These are phyloP conservation scores for Monilinia laxa DNA, from an alignment of 2,329 filamentous ascomycete genomes.

Conservation along the genomic window DNA sequence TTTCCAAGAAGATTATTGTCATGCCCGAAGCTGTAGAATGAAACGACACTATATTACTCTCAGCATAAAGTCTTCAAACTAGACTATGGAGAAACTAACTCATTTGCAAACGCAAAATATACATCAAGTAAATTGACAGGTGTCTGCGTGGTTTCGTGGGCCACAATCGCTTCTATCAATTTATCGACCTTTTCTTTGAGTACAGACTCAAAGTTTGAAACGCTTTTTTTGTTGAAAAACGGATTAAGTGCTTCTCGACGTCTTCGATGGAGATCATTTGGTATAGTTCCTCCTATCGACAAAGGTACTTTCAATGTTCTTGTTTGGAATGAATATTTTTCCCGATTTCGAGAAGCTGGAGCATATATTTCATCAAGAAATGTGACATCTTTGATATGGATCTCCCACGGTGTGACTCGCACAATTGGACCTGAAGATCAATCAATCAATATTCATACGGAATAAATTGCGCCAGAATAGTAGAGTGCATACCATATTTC, in stretches of 20 bases:
- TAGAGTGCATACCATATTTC: constrained; percentile 38
- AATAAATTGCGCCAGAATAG: not conserved
- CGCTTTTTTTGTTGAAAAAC: not conserved
- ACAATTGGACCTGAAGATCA: constrained; percentile 35
- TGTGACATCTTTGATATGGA: constrained; percentile 3
- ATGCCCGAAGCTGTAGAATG: constrained; percentile 21
- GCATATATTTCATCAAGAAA: constrained; percentile 2
- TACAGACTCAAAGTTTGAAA: not conserved
- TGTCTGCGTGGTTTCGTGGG: constrained; percentile 19
- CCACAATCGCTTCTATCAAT: constrained; percentile 7
- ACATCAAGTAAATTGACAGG: constrained; percentile 22
- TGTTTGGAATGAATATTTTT: constrained; percentile 3
- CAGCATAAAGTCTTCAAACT: not conserved
- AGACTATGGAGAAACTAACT: constrained; percentile 1
- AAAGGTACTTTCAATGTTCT: not conserved
- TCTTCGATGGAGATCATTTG: not conserved
- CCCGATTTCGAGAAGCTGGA: not conserved
- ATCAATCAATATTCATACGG: not conserved
- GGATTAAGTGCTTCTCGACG: constrained; percentile 6
- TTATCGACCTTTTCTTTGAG: constrained; percentile 1
- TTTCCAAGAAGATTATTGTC: constrained; percentile 21
- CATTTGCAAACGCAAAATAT: constrained; percentile 23
- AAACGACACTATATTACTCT: constrained; percentile 12
- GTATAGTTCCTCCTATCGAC: not conserved
- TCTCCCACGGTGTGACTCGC: constrained; percentile 37